A percentile compares a stretch with the other conserved stretches of the same genome.
Evolutionary conservation across 768 basidiomycete genomes (phyloP).

Genomic region (Pisolithus microcarpus): DNA sequence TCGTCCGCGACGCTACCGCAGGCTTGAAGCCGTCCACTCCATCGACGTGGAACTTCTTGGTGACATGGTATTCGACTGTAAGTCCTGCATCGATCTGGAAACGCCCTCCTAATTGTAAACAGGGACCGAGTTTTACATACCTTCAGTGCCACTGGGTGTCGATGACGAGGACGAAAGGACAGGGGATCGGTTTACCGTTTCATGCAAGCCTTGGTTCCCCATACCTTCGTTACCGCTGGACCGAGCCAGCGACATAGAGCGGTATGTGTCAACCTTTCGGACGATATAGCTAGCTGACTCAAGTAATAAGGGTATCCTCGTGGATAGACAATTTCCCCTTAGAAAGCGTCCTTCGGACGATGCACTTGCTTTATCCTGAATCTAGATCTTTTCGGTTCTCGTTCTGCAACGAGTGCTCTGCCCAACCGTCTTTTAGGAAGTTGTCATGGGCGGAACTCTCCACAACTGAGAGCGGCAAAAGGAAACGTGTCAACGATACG

Average conservation of each 20-base stretch:
- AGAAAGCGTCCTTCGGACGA: conserved; percentile 39
- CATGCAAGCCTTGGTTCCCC: conserved; percentile 34
- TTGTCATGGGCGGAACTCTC: conserved; percentile 20
- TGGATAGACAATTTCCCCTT: conserved; percentile 50
- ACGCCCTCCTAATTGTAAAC: conserved; percentile 4
- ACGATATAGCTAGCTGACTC: background rate
- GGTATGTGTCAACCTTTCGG: conserved; percentile 25
- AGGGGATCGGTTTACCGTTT: conserved; percentile 38
- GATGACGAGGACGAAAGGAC: conserved; percentile 34
- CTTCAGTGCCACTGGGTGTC: conserved; percentile 27
- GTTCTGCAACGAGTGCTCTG: conserved; percentile 14
- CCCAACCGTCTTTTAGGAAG: conserved; percentile 16
- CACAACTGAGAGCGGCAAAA: conserved; percentile 7
- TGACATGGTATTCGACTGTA: conserved; percentile 33
- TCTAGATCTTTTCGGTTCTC: conserved; percentile 26
- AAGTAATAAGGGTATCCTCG: conserved; percentile 31
- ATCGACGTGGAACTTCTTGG: conserved; percentile 27
- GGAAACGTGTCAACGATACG: conserved; percentile 9
- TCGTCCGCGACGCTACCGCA: conserved; percentile 43
- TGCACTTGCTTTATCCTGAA: conserved; percentile 27
- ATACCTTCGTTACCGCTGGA: conserved; percentile 29
- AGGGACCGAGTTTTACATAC: conserved; percentile 37
- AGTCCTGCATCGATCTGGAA: conserved; percentile 9
- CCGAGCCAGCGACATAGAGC: conserved; percentile 35
- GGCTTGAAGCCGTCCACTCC: conserved; percentile 41